Evolutionary conservation across 2,329 filamentous ascomycete genomes (phyloP).

Genomic region (Neodidymelliopsis sp.): DNA sequence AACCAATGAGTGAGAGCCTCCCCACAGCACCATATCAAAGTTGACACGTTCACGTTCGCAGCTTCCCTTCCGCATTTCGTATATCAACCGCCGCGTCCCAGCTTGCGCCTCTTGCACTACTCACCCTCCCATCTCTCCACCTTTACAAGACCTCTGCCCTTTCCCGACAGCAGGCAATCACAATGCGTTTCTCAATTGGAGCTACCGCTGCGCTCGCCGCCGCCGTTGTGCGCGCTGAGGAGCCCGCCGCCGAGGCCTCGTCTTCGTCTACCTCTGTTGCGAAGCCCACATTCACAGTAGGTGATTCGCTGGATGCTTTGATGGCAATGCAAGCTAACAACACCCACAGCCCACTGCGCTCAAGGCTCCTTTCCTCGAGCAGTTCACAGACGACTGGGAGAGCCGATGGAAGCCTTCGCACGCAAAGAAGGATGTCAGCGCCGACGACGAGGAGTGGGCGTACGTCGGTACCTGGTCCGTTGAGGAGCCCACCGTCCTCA

Average conservation of each 20-base stretch:
- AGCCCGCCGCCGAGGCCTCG: constrained; percentile 58
- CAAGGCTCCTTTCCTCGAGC: constrained; percentile 95
- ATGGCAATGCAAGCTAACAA: constrained; percentile 24
- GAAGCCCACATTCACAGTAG: constrained; percentile 87
- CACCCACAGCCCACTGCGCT: constrained; percentile 77
- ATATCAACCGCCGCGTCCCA: constrained; percentile 35
- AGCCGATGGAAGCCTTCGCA: constrained; percentile 91
- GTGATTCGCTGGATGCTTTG: constrained; percentile 47
- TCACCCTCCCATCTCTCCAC: constrained; percentile 20
- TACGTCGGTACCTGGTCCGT: constrained; percentile 97
- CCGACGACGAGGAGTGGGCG: constrained; percentile 87
- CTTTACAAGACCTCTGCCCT: constrained; percentile 44
- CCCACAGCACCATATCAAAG: constrained; percentile 8
- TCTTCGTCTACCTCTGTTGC: constrained; percentile 68
- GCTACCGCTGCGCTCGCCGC: constrained; percentile 73
- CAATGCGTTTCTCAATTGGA: constrained; percentile 72
- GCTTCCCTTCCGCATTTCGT: constrained; percentile 34
- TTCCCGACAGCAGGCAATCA: constrained; percentile 41
- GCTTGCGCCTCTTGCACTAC: constrained; percentile 28
- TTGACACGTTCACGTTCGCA: constrained; percentile 30
- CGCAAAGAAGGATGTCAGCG: constrained; percentile 90
- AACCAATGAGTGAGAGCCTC: constrained; percentile 22
- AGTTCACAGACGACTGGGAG: constrained; percentile 98
- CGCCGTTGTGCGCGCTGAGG: constrained; percentile 75
- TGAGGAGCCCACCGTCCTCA: constrained; percentile 89